Conservation (phyloP, 1,139 yeast genomes). For the Hansenula anomala region DNA sequence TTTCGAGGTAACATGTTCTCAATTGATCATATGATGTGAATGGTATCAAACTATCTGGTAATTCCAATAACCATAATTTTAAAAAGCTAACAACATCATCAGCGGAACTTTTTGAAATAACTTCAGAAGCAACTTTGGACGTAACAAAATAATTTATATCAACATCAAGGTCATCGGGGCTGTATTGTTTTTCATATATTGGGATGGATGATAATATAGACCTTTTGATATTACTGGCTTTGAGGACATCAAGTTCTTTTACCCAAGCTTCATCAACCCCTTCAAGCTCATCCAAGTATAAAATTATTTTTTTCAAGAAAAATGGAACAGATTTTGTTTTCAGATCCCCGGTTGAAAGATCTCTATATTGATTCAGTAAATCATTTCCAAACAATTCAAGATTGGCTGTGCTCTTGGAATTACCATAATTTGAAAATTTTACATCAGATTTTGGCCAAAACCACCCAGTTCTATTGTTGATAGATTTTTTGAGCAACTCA, state of each 20-base stretch:
- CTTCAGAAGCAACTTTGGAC: constrained; percentile 6
- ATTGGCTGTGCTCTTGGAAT: neutral
- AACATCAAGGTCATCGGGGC: neutral
- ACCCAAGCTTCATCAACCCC: constrained; percentile 12
- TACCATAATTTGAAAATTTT: constrained; percentile 8
- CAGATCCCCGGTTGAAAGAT: constrained; percentile 4
- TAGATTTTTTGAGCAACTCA: constrained; percentile 8
- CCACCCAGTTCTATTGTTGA: constrained; percentile 11
- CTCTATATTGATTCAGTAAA: constrained; percentile 12
- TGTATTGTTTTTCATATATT: constrained; percentile 1
- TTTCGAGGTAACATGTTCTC: constrained; percentile 7
- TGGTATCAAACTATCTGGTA: constrained; percentile 30
- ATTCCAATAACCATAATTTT: constrained; percentile 29
- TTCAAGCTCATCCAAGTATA: constrained; percentile 4
- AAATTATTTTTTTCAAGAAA: constrained; percentile 9
- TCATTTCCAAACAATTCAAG: constrained; percentile 16
- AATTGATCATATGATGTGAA: constrained; percentile 24
- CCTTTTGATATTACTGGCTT: constrained; percentile 18
- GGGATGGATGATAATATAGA: constrained; percentile 8
- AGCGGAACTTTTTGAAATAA: constrained; percentile 8
- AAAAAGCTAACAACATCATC: constrained; percentile 21
- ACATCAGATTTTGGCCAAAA: constrained; percentile 19
- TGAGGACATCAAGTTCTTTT: constrained; percentile 11
- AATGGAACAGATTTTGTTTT: constrained; percentile 16
- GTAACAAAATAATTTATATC: neutral